Conservation (phyloP, 1,139 yeast genomes). For the Hyphopichia burtonii region DNA sequence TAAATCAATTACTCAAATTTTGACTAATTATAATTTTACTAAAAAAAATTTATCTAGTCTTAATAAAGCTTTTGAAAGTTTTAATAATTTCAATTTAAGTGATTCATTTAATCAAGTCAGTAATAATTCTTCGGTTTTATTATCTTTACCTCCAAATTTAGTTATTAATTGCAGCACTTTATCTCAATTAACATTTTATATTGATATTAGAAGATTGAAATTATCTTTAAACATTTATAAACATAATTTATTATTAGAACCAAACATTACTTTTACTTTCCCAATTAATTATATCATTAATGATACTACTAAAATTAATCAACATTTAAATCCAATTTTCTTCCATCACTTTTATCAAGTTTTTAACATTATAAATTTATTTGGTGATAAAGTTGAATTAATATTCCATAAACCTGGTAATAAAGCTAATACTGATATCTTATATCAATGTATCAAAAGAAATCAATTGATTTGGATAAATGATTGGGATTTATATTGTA, state of each 20-base stretch:
- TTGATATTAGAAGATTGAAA: slow-evolving; percentile 75
- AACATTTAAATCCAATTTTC: slow-evolving; percentile 27
- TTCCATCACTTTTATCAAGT: slow-evolving; percentile 48
- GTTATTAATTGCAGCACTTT: slow-evolving; percentile 47
- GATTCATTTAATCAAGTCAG: slow-evolving; percentile 2
- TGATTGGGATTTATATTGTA: slow-evolving; percentile 64
- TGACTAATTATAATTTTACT: slow-evolving; percentile 50
- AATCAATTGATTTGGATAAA: slow-evolving; percentile 56
- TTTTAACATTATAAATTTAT: slow-evolving; percentile 44
- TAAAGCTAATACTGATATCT: slow-evolving; percentile 47
- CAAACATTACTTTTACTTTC: slow-evolving; percentile 18
- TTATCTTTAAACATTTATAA: slow-evolving; percentile 73
- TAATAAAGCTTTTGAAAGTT: slow-evolving; percentile 30
- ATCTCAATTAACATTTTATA: slow-evolving; percentile 57
- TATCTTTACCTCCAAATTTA: slow-evolving; percentile 5
- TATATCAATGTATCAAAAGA: slow-evolving; percentile 52
- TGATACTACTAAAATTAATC: slow-evolving; percentile 20
- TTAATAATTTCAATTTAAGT: slow-evolving; percentile 13
- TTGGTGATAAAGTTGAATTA: slow-evolving; percentile 45
- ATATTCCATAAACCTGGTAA: slow-evolving; percentile 62
- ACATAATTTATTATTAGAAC: slow-evolving; percentile 34
- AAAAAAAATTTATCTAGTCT: slow-evolving; percentile 29
- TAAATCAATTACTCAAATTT: slow-evolving; percentile 72
- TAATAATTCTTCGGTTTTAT: background rate
- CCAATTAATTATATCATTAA: slow-evolving; percentile 22